Base-by-base conservation (phyloP, 1,284 basidiomycete species). In the Ustanciosporium gigantosporum region DNA sequence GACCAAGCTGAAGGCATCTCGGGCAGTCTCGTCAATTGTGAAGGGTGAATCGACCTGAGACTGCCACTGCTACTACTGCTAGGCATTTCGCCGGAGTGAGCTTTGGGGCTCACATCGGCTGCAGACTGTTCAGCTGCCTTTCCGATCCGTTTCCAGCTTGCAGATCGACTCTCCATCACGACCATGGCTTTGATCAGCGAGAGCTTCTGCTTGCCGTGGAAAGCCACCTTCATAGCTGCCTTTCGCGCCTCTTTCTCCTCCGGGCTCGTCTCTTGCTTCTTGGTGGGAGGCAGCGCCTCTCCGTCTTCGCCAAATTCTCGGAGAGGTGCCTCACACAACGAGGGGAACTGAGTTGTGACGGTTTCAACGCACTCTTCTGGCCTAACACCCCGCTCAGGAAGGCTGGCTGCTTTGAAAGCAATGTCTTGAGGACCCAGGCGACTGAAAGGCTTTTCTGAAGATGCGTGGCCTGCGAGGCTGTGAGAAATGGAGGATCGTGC, bases 121-220 rank as follows among this genome's bases (percentile, higher is more conserved):
- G n/a, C n/a, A n/a, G n/a, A n/a, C n/a, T n/a, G n/a, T n/a, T n/a
- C n/a, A n/a, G n/a, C n/a, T n/a, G n/a, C n/a, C n/a, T n/a, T n/a
- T 11, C 65, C 60, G 17, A 68, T 31, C 23, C 55, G 60, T 44
- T 43, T 60, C 64, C 59, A 66, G 3, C 38, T 37, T 13, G 53
- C 53, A 3, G 37, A 42, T 15, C 69, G 48, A 7, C 47, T 64
- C 46, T 71, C 69, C 49, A 71, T 46, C n/a, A 71, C 48, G 14
- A 71, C 52, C 45, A 64, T 66, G 5, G 69, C 66, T 46, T 71
- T 71, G 62, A 71, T 59, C 22, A 71, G 43, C 31, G 66, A 66
- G 24, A 64, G 51, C 14, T 37, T 52, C 32, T 66, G 46, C 43
- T 64, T 62, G 34, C 51, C 58, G 36, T 52, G 46, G 9, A 62